Evolutionary conservation across 2,329 filamentous ascomycete species (phyloP).

Genomic region (Fusarium tuaranense): DNA sequence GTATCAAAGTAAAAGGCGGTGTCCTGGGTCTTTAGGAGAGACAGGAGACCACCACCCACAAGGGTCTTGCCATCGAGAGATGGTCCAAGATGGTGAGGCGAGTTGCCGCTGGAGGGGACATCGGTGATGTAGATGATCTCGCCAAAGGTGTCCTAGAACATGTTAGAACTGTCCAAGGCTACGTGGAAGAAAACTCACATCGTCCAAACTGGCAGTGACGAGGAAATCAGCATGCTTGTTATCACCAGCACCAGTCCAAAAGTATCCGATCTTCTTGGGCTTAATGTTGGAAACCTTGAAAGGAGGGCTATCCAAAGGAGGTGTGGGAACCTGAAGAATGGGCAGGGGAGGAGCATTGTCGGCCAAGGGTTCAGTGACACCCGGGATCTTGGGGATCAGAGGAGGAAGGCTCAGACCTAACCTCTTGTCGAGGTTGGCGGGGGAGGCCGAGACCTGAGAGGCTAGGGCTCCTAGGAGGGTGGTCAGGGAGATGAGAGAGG

Average conservation of each 20-base stretch:
- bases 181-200: conserved; percentile 51
- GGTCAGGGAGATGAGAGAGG: conserved; percentile 33
- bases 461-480: conserved; percentile 33
- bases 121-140: conserved; percentile 68
- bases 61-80: conserved; percentile 68
- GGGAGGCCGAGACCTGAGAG: conserved; percentile 27
- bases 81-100: conserved; percentile 68
- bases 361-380: conserved; percentile 68
- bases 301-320: conserved; percentile 64
- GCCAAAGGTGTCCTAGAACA: conserved; percentile 67
- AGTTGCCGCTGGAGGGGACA: conserved; percentile 69
- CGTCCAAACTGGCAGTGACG: conserved; percentile 68
- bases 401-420: conserved; percentile 59
- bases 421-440: conserved; percentile 25
- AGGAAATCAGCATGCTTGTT: conserved; percentile 71
- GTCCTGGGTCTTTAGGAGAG: conserved; percentile 70
- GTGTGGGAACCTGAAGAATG: conserved; percentile 70
- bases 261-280: conserved; percentile 75
- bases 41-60: conserved; percentile 68
- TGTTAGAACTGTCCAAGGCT: not conserved
- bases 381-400: conserved; percentile 68
- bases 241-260: conserved; percentile 72
- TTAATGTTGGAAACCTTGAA: conserved; percentile 66
- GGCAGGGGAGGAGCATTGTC: conserved; percentile 65
- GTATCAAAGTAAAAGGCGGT: conserved; percentile 73